A percentile compares a stretch with the other conserved stretches of the same genome.
phyloP scores from a whole-genome alignment of 2,329 filamentous ascomycete genomes.

The Ceratocystis alfenasii region DNA sequence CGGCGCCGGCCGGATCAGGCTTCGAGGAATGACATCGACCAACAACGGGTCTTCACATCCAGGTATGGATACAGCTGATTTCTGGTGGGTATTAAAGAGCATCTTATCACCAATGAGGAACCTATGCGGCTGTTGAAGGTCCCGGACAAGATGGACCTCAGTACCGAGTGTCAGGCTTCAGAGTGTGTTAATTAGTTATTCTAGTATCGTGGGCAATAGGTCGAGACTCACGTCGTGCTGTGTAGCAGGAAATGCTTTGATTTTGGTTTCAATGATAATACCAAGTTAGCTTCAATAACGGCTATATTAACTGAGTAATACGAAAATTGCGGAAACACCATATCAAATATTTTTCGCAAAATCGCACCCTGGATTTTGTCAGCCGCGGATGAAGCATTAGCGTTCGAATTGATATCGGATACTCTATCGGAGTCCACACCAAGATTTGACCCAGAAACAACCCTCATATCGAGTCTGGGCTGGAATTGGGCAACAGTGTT shows the following conservation, averaged over 20 bases:
- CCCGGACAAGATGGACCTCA: constrained; percentile 1
- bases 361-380: background rate
- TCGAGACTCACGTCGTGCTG: background rate
- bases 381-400: no score
- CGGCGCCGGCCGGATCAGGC: background rate
- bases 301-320: constrained; percentile 7
- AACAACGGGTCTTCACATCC: constrained; percentile 5
- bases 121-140: constrained; percentile 7
- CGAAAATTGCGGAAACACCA: constrained; percentile 2
- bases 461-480: no score
- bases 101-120: constrained; percentile 10
- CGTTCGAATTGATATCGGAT: no score
- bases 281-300: constrained; percentile 7
- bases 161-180: constrained; percentile 4
- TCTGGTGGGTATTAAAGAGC: background rate
- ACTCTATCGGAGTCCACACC: no score
- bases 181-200: background rate
- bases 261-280: constrained; percentile 10
- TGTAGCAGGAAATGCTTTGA: background rate
- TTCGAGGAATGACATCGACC: background rate
- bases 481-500: no score
- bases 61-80: constrained; percentile 2
- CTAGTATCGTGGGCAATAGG: background rate
- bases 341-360: constrained; percentile 1
- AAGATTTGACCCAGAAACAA: no score